Percentiles rank a stretch among this genome's conserved stretches.
phyloP scores from a whole-genome alignment of 164 flowering plant species.

The Dillenia suffruticosa region DNA sequence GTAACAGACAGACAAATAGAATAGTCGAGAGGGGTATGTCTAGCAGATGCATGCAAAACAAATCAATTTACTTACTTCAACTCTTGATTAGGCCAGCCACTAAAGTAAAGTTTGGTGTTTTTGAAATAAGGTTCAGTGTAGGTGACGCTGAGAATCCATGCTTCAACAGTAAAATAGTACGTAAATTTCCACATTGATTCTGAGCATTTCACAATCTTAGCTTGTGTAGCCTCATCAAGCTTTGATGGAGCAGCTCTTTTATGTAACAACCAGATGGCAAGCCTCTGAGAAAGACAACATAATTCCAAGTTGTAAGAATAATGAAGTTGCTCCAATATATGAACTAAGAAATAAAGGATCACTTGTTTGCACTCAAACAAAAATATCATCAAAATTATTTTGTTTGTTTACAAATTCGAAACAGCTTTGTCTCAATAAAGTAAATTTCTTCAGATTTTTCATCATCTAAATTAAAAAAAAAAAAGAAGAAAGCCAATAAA shows the following conservation, averaged over 20 bases:
- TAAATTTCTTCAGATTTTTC: background rate
- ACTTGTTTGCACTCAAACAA: background rate
- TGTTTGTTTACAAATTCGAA: background rate
- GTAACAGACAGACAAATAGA: too few relatives aligned
- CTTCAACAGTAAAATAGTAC: constrained; percentile 67
- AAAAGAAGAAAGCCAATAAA: background rate
- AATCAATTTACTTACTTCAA: constrained; percentile 48
- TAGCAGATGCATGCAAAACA: background rate
- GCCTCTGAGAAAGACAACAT: constrained; percentile 38
- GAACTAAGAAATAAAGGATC: background rate
- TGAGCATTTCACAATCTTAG: constrained; percentile 69
- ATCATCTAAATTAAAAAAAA: background rate
- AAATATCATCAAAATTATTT: too few relatives aligned
- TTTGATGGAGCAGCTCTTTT: constrained; percentile 31
- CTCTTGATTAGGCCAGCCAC: constrained; percentile 89
- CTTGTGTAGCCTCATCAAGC: constrained; percentile 35
- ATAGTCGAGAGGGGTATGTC: background rate
- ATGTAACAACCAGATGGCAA: constrained; percentile 54
- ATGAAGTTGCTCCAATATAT: background rate
- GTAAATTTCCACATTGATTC: constrained; percentile 94
- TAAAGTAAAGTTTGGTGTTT: constrained; percentile 54
- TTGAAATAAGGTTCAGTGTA: constrained; percentile 76
- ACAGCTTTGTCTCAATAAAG: background rate
- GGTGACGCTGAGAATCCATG: constrained; percentile 37
- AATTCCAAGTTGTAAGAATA: background rate